Evolutionary conservation across 208 protist species (phyloP), one percentile per base, ranked within the genome.

Genomic region (Acanthamoeba castellanii): DNA sequence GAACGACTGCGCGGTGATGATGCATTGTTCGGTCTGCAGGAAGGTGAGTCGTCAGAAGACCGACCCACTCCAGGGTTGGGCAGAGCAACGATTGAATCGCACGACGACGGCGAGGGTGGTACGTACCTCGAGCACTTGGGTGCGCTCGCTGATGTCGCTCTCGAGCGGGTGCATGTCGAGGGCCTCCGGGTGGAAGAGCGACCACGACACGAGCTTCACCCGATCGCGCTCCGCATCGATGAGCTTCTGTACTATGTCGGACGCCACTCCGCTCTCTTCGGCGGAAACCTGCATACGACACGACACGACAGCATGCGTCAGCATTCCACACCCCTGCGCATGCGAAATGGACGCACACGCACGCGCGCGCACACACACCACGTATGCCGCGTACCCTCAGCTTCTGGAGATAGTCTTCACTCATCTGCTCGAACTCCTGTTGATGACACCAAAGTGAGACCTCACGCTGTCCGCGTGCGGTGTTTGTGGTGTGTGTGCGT

Each of bases 351-450:
- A 55, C 50, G 13, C 50, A 72, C 64, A 9, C 30, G 18, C 20
- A 72, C 30, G 64, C 30, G 7, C 20, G 18, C 27, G 18, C 30
- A 9, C 20, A 72, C 30, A 72, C 30, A 6, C 5, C 64, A 72
- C 30, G 64, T 9, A 72, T 16, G 18, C 20, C 30, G 8, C 20
- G 64, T 16, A 42, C 70, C n/a, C 34, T 42, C 13, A 78, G 30
- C 70, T 42, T 30, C 70, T 42, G 70, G 11, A 78, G 25, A n/a
- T 78, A 78, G 70, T 78, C 70, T 18, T 78, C 70, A 42, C 20
- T 27, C n/a, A 78, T 5, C 32, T 22, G 70, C n/a, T 78, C 70
- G 30, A 78, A 78, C 70, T 78, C 70, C 70, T 74, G 66, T 22
- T 16, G 52, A 57, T 16, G 11, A 7, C 7, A 16, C 16, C 52